Evolutionary conservation across 2,329 filamentous ascomycete species (phyloP), one percentile per base, ranked within the genome.

Genomic region (Ramichloridium luteum): DNA sequence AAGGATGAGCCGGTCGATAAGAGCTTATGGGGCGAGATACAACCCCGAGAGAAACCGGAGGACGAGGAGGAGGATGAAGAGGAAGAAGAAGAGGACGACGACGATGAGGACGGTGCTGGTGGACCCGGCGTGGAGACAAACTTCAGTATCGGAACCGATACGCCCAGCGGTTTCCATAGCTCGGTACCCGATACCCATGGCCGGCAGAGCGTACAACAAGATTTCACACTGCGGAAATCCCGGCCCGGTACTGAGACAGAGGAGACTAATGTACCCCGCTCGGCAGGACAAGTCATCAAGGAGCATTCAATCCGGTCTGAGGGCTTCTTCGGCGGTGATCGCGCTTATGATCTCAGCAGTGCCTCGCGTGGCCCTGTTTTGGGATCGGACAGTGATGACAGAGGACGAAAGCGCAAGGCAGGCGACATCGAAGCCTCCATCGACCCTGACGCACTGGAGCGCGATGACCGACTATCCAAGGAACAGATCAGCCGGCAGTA

Each of bases 281-380:
- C 78, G 13, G 85, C 90, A 11, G 93, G 90, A 57, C 85, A 84
- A 13, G 77, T 98, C 28, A 71, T 98, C 13, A 84, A 84, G 8
- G 88, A 98, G 60, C 80, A 81, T 36, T 78, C 88, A 52, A 78
- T 86, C 13, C 75, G 79, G 31, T 75, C 83, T 4, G 80, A 86
- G 46, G 90, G 90, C 27, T 96, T 98, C 72, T 96, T 98, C 54
- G 90, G 90, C 46, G 86, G 83, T 47, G 88, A 96, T 54, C 80
- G 84, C 51, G 80, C 80, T 11, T 98, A 98, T 59, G 86, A 98
- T 58, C 70, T 98, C 40, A 78, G 68, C 39, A 74, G 63, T 41
- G 65, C 63, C 17, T 64, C 69, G 38, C 60, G 64, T 13, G 62
- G 82, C 38, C 80, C 81, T 1, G 71, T 92, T 3, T 71, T 98